These are phyloP conservation scores for Polychytrium aggregatum DNA, from an alignment of 192 early-diverging fungal genomes.

Conservation along the genomic window DNA sequence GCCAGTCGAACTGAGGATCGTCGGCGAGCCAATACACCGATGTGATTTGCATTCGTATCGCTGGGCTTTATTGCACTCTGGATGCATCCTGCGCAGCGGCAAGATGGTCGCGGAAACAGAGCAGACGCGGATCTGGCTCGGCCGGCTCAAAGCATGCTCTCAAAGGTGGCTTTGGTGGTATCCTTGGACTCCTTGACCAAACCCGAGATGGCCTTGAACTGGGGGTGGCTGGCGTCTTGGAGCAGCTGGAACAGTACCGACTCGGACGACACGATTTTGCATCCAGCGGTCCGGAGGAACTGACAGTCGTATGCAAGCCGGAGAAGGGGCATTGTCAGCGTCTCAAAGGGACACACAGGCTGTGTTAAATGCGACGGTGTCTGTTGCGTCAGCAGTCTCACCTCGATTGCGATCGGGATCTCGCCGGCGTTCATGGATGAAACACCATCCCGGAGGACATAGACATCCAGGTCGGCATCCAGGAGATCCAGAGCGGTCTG, in stretches of 20 bases:
- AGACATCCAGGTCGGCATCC: slow-evolving; percentile 63
- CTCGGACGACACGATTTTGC: slow-evolving; percentile 30
- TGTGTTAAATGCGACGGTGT: too few relatives aligned
- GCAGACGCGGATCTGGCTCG: too few relatives aligned
- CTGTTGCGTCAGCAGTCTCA: too few relatives aligned
- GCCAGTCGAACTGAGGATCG: too few relatives aligned
- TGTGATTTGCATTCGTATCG: too few relatives aligned
- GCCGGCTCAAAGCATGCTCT: slow-evolving; percentile 6
- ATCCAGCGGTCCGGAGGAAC: slow-evolving; percentile 22
- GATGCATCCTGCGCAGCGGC: too few relatives aligned
- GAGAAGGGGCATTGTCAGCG: too few relatives aligned
- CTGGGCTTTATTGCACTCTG: too few relatives aligned
- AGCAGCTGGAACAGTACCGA: slow-evolving; percentile 34
- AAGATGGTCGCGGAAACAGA: too few relatives aligned
- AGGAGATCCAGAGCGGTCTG: slow-evolving; percentile 90
- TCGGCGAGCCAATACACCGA: too few relatives aligned
- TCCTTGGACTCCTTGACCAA: slow-evolving; percentile 79
- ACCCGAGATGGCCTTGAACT: slow-evolving; percentile 67
- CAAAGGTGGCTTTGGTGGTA: slow-evolving; percentile 28
- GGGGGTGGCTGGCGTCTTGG: slow-evolving; percentile 63
- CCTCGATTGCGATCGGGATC: slow-evolving; percentile 66
- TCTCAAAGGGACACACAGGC: too few relatives aligned
- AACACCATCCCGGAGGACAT: slow-evolving; percentile 87
- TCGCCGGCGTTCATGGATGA: slow-evolving; percentile 76
- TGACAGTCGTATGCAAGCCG: slow-evolving; percentile 5